These are phyloP conservation scores for Quercus lobata DNA, from an alignment of 331 rosid species.

Conservation along the genomic window DNA sequence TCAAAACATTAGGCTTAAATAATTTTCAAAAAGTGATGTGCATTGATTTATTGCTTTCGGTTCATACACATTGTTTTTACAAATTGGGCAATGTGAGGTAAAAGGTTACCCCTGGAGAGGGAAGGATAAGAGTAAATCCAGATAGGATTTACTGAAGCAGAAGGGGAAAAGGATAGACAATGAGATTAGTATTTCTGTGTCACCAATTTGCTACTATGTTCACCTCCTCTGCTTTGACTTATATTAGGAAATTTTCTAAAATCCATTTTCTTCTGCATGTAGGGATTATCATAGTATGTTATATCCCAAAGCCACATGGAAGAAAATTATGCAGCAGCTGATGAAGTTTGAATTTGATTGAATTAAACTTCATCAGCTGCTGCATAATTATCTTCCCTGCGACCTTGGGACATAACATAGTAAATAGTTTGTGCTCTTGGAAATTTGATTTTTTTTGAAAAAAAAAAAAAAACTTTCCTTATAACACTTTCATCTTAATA, in stretches of 20 bases:
- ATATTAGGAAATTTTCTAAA: neutral
- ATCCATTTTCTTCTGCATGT: neutral
- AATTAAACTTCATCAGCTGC: no score
- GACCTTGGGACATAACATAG: no score
- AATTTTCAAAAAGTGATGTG: neutral
- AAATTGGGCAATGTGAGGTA: neutral
- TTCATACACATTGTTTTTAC: neutral
- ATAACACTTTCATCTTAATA: neutral
- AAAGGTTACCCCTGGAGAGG: neutral
- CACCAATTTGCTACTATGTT: neutral
- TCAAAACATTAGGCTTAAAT: neutral
- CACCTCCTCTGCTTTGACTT: neutral
- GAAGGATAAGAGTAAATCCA: neutral
- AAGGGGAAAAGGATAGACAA: neutral
- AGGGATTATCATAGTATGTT: neutral
- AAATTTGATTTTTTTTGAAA: neutral
- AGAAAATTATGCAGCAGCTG: no score
- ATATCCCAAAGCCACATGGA: no score
- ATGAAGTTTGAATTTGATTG: no score
- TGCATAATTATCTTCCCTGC: no score
- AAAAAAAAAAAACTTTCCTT: neutral
- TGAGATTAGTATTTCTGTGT: neutral
- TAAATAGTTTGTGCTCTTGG: neutral
- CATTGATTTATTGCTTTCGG: neutral
- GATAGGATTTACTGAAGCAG: no score